phyloP scores from a whole-genome alignment of 768 basidiomycete genomes.

The Macrolepiota dolichaula region DNA sequence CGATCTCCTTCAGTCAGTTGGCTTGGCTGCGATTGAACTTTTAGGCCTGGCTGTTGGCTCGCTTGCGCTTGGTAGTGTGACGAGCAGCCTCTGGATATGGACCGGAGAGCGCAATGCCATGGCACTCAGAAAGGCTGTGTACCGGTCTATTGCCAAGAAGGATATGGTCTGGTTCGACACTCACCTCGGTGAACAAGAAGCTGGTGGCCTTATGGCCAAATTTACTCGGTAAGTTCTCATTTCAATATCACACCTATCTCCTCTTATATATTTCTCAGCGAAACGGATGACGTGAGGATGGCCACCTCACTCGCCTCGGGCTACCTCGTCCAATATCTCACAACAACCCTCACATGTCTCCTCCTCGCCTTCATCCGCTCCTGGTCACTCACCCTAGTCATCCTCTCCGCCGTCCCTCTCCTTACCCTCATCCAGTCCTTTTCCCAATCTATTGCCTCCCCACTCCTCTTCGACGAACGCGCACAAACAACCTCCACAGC shows the following conservation, averaged over 20 bases:
- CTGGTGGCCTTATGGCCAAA: slow-evolving; percentile 91
- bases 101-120: slow-evolving; percentile 79
- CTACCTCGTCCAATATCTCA: slow-evolving; percentile 74
- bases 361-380: slow-evolving; percentile 79
- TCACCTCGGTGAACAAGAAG: slow-evolving; percentile 62
- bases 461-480: slow-evolving; percentile 68
- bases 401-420: slow-evolving; percentile 84
- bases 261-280: slow-evolving; percentile 42
- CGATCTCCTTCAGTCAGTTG: slow-evolving; percentile 52
- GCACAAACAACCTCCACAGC: slow-evolving; percentile 66
- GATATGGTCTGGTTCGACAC: slow-evolving; percentile 92
- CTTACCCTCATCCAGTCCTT: slow-evolving; percentile 73
- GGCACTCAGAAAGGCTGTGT: slow-evolving; percentile 65
- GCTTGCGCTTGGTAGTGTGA: slow-evolving; percentile 69
- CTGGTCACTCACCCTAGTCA: slow-evolving; percentile 84
- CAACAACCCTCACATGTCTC: slow-evolving; percentile 76
- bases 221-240: slow-evolving; percentile 63
- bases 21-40: slow-evolving; percentile 61
- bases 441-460: slow-evolving; percentile 67
- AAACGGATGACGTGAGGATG: slow-evolving; percentile 90
- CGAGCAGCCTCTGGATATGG: slow-evolving; percentile 82
- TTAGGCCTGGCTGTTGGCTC: slow-evolving; percentile 63
- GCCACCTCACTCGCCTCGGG: slow-evolving; percentile 82
- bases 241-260: background rate
- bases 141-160: slow-evolving; percentile 59